These are phyloP conservation scores for Penicillium alfredii DNA, from an alignment of 495 filamentous ascomycete genomes.

Conservation along the genomic window DNA sequence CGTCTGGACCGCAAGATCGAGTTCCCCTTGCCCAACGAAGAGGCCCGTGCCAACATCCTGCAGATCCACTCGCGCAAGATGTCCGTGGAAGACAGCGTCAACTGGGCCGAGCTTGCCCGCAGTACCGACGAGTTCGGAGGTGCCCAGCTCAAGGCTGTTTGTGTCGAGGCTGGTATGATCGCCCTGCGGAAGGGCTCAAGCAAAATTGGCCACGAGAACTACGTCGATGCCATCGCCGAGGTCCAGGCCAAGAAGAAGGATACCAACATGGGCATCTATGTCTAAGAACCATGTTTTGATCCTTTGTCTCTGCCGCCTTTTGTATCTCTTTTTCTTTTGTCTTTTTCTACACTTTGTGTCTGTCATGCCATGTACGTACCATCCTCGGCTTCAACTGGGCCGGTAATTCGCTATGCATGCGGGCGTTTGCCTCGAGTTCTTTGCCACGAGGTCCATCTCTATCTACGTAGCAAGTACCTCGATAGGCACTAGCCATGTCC, in stretches of 20 bases:
- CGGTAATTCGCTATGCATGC: conserved; percentile 24
- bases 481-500: too few relatives aligned
- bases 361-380: conserved; percentile 29
- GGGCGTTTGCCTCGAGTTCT: conserved; percentile 6
- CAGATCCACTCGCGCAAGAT: conserved; percentile 98
- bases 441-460: too few relatives aligned
- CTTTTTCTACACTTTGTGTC: too few relatives aligned
- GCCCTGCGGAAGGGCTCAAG: conserved; percentile 84
- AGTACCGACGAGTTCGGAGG: conserved; percentile 99
- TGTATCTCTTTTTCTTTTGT: conserved; percentile 9
- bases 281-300: conserved; percentile 23
- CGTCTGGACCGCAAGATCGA: conserved; percentile 98
- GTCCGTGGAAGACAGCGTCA: conserved; percentile 88
- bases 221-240: conserved; percentile 96
- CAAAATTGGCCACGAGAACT: conserved; percentile 97
- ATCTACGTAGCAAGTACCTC: too few relatives aligned
- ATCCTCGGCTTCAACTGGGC: conserved; percentile 14
- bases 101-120: conserved; percentile 92
- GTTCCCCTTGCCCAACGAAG: conserved; percentile 98
- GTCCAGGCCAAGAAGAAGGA: conserved; percentile 99
- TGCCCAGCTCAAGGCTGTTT: conserved; percentile 95
- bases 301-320: conserved; percentile 8
- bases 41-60: conserved; percentile 93
- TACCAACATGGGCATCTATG: conserved; percentile 55
- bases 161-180: conserved; percentile 99